Base-by-base conservation (phyloP, 805 yeast genomes). In the Saccharomycopsis sp. region DNA sequence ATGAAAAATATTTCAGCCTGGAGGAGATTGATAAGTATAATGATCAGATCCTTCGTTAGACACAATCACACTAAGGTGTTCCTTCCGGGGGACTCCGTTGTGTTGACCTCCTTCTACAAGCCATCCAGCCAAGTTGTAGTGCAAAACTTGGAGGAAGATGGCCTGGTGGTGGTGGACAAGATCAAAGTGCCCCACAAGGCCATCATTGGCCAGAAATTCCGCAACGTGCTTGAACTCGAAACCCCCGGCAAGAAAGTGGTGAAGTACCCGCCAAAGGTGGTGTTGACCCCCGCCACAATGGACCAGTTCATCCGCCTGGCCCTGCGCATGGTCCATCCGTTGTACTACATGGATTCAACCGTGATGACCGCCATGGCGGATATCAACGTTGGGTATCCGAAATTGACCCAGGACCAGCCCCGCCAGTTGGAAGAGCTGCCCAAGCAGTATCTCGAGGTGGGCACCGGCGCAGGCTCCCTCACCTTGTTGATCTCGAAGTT, bases 381-480 rank as follows among this genome's bases (percentile, higher is more conserved):
- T 50, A 44, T 71, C 2, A 69, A 69, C 46, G 50, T 66, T 5
- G 69, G 64, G 29, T 64, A 55, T 41, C 71, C 71, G 4, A 47
- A 50, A 6, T 27, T 57, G 37, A 50, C 15, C 34, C 34, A 36
- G 36, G 32, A 22, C 39, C 36, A 8, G 34, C 31, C 20, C 44
- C 9, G 21, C 9, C 33, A 12, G 44, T 36, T 19, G 13, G 29
- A 26, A 22, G 20, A 21, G 17, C 41, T 55, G 3, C 68, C 69
- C 1, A 40, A 58, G 8, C 71, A 69, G 38, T 63, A 62, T 42
- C 52, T 71, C 15, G 77, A 71, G 48, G 74, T 74, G 1, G 77
- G 77, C 3, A 71, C 76, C 2, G 77, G 77, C 1, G 75, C 70
- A 53, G 77, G 77, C 0, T 69, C 75, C 2, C 50, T 71, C 36